Conservation (phyloP, 768 basidiomycete species). For the Tephrocybe sp. region DNA sequence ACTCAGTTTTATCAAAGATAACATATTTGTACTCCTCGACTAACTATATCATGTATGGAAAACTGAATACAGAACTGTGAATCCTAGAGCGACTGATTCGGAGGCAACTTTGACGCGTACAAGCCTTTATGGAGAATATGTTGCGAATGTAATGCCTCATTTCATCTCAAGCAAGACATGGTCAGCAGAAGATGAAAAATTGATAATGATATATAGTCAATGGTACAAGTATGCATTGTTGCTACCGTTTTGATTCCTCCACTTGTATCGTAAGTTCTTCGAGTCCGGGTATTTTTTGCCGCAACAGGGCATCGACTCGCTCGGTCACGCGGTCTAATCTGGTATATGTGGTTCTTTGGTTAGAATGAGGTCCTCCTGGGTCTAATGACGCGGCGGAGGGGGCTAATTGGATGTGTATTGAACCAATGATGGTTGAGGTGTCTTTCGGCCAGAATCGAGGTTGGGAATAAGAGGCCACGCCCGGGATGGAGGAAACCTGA, state of each 20-base stretch:
- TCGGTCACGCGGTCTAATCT: constrained; percentile 72
- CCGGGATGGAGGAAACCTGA: constrained; percentile 74
- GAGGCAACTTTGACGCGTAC: too few relatives aligned
- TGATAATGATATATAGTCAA: constrained; percentile 12
- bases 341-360: constrained; percentile 46
- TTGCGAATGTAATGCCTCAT: not conserved
- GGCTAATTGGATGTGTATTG: constrained; percentile 87
- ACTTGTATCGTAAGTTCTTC: constrained; percentile 92
- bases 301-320: constrained; percentile 70
- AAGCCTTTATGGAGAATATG: too few relatives aligned
- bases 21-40: not conserved
- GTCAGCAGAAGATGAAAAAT: not conserved
- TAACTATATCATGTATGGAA: too few relatives aligned
- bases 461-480: constrained; percentile 74
- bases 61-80: too few relatives aligned
- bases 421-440: constrained; percentile 78
- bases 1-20: not conserved
- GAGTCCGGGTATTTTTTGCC: constrained; percentile 72
- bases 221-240: constrained; percentile 8
- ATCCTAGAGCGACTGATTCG: too few relatives aligned
- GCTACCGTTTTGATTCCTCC: constrained; percentile 36
- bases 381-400: constrained; percentile 56
- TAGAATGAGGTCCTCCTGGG: constrained; percentile 50
- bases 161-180: not conserved
- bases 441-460: constrained; percentile 98